phyloP scores from a whole-genome alignment of 257 asterid species.

The Przewalskia tangutica region DNA sequence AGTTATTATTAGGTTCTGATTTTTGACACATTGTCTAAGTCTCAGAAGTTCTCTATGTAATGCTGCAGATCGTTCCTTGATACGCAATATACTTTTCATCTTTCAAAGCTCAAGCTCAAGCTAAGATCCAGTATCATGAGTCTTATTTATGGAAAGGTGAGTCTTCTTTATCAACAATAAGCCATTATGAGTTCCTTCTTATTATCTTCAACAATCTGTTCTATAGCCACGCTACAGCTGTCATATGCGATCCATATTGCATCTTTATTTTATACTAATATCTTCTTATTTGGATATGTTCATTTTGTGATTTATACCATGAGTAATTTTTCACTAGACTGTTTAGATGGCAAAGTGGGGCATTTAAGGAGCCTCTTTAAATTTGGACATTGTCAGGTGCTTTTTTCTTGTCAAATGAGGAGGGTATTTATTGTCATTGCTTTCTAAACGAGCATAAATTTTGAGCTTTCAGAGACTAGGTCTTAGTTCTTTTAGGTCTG shows the following conservation, averaged over 20 bases:
- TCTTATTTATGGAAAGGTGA: constrained; percentile 74
- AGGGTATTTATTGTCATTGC: background rate
- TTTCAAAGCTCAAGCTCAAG: constrained; percentile 73
- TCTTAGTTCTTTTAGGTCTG: background rate
- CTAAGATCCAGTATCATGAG: constrained; percentile 88
- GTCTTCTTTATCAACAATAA: background rate
- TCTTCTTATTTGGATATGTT: background rate
- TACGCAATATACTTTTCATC: constrained; percentile 77
- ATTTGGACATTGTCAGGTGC: background rate
- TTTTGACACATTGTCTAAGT: background rate
- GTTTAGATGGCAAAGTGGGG: background rate
- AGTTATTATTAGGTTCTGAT: background rate
- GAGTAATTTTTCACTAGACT: background rate
- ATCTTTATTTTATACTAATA: background rate
- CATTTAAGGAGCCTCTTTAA: background rate
- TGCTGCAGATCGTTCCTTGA: constrained; percentile 89
- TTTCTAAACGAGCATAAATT: background rate
- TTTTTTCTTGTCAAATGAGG: constrained; percentile 1
- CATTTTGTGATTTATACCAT: background rate
- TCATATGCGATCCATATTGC: background rate
- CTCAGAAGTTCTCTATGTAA: background rate
- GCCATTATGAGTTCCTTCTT: background rate
- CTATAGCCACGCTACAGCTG: background rate
- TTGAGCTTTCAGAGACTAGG: background rate
- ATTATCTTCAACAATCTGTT: background rate